A percentile compares a stretch with the other conserved stretches of the same genome.
phyloP scores from a whole-genome alignment of 345 rosid species.

The Aegle marmelos region DNA sequence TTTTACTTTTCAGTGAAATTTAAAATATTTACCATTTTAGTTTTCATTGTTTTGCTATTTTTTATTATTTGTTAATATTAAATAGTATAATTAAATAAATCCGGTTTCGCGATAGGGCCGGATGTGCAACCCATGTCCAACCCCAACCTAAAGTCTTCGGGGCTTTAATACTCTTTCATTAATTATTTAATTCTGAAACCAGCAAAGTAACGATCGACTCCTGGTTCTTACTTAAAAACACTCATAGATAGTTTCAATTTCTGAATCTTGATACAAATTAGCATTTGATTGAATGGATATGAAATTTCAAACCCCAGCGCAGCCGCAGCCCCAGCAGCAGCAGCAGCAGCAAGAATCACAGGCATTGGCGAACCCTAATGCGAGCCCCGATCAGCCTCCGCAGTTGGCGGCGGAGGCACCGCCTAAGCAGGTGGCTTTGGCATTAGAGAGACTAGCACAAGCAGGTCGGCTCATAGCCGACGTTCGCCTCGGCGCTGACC shows the following conservation, averaged over 20 bases:
- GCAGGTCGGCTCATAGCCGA: slow-evolving; percentile 90
- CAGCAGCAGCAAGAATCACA: slow-evolving; percentile 37
- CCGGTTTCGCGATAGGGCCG: too few relatives aligned
- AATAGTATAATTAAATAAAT: too few relatives aligned
- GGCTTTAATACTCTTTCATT: too few relatives aligned
- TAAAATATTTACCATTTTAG: too few relatives aligned
- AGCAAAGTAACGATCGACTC: too few relatives aligned
- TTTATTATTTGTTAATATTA: too few relatives aligned
- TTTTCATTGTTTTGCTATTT: too few relatives aligned
- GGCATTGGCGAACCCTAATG: slow-evolving; percentile 25
- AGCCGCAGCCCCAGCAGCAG: slow-evolving; percentile 25
- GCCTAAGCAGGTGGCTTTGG: slow-evolving; percentile 90
- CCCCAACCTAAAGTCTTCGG: too few relatives aligned
- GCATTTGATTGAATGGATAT: slow-evolving; percentile 7
- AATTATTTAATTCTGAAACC: too few relatives aligned
- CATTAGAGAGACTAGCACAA: slow-evolving; percentile 86
- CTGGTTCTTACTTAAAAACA: too few relatives aligned
- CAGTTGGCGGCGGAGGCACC: slow-evolving; percentile 63
- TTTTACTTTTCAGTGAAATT: too few relatives aligned
- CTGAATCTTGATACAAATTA: not conserved
- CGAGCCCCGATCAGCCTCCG: slow-evolving; percentile 14
- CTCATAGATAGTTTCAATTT: not conserved
- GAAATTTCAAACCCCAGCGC: slow-evolving; percentile 20
- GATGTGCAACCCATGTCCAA: too few relatives aligned
- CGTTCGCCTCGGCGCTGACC: slow-evolving; percentile 84